A percentile compares a stretch with the other conserved stretches of the same genome.
Evolutionary conservation across 2,329 filamentous ascomycete genomes (phyloP).

Genomic region (Phaeoacremonium minimum): DNA sequence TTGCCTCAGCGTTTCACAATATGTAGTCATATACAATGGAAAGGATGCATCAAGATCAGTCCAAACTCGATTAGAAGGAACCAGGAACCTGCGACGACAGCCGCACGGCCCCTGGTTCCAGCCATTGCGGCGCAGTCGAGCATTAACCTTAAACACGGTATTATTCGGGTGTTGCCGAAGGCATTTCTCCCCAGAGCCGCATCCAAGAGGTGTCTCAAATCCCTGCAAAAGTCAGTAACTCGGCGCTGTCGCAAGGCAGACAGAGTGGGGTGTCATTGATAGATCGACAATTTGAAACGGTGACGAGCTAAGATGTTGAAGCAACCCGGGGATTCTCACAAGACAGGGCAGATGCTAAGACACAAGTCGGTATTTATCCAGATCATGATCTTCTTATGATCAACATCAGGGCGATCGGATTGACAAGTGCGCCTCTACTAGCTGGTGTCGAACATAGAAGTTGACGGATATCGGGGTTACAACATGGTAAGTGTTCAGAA

Average conservation of each 20-base stretch:
- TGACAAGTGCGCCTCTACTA: background rate
- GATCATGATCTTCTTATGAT: background rate
- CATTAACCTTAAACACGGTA: background rate
- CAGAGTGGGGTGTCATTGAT: background rate
- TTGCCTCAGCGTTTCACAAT: no score
- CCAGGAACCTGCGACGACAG: background rate
- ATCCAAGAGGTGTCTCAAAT: no score
- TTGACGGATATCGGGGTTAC: background rate
- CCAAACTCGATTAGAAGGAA: no score
- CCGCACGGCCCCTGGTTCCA: background rate
- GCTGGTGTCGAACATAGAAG: background rate
- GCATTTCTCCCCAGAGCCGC: background rate
- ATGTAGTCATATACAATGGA: no score
- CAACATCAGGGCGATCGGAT: background rate
- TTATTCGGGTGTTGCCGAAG: background rate
- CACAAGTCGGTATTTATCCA: background rate
- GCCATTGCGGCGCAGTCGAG: background rate
- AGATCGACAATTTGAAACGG: background rate
- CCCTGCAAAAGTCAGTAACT: background rate
- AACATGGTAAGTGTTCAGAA: no score
- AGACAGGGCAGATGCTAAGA: background rate
- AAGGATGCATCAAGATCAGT: no score
- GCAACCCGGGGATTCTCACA: background rate
- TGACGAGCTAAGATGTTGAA: background rate
- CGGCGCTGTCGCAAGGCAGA: background rate